Evolutionary conservation across 306 rosid species (phyloP).

Genomic region (Benincasa hispida): DNA sequence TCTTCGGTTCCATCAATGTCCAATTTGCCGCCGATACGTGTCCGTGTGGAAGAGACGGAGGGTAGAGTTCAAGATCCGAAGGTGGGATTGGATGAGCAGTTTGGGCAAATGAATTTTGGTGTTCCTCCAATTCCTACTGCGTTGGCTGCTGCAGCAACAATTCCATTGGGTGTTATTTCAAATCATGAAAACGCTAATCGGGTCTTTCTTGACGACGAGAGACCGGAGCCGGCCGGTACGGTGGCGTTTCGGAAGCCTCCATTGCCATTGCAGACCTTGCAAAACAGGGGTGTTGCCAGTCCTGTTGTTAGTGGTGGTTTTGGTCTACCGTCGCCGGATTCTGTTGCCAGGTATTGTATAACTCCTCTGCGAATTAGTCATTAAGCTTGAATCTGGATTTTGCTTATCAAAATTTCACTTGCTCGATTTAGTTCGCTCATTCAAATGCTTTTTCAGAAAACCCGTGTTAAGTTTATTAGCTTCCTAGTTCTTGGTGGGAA

Average conservation of each 20-base stretch:
- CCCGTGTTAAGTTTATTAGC: neutral
- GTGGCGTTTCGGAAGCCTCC: conserved; percentile 62
- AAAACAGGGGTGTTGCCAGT: conserved; percentile 24
- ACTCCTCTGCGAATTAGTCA: neutral
- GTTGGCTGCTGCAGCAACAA: neutral
- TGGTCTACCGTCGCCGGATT: conserved; percentile 78
- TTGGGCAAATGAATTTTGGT: conserved; percentile 44
- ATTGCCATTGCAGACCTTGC: conserved; percentile 63
- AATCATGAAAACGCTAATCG: conserved; percentile 31
- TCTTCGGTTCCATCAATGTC: conserved; percentile 58
- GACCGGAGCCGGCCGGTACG: conserved; percentile 39
- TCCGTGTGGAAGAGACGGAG: conserved; percentile 45
- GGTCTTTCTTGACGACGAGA: conserved; percentile 56
- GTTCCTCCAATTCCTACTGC: conserved; percentile 27
- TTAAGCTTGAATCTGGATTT: neutral
- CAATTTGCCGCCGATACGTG: conserved; percentile 79
- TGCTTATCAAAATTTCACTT: neutral
- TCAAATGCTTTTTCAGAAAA: neutral
- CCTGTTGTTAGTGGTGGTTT: conserved; percentile 23
- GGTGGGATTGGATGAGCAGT: conserved; percentile 57
- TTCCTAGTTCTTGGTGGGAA: neutral
- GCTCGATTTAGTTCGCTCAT: neutral
- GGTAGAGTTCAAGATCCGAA: conserved; percentile 35
- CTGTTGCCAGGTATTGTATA: conserved; percentile 56
- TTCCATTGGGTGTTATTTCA: conserved; percentile 8